phyloP scores from a whole-genome alignment of 2,329 filamentous ascomycete species.

The Aureobasidium sp. region DNA sequence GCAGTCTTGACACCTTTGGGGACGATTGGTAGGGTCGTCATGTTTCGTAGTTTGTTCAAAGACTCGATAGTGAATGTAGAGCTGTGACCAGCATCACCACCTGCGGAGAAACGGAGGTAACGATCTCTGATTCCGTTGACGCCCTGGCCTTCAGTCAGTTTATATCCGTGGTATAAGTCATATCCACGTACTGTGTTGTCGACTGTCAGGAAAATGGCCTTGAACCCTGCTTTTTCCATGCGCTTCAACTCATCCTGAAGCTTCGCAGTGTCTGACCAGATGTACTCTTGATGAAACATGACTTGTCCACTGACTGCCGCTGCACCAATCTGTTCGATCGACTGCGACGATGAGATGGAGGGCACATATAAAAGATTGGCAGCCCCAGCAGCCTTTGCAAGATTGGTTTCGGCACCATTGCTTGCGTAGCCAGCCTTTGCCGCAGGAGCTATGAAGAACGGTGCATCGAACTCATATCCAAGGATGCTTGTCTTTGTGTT shows the following conservation, averaged over 20 bases:
- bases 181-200: slow-evolving; percentile 25
- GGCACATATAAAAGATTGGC: slow-evolving; percentile 47
- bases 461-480: slow-evolving; percentile 69
- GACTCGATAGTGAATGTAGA: slow-evolving; percentile 31
- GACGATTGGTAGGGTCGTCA: slow-evolving; percentile 33
- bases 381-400: slow-evolving; percentile 44
- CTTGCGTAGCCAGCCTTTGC: slow-evolving; percentile 88
- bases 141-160: slow-evolving; percentile 17
- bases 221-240: slow-evolving; percentile 31
- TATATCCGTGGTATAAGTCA: not conserved
- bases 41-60: slow-evolving; percentile 31
- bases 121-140: slow-evolving; percentile 33
- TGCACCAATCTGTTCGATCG: slow-evolving; percentile 29
- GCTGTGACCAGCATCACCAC: slow-evolving; percentile 26
- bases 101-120: slow-evolving; percentile 28
- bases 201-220: slow-evolving; percentile 37
- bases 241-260: slow-evolving; percentile 28
- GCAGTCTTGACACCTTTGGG: slow-evolving; percentile 36
- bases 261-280: slow-evolving; percentile 27
- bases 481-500: slow-evolving; percentile 69
- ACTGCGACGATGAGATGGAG: slow-evolving; percentile 31
- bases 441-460: slow-evolving; percentile 92
- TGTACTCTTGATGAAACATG: slow-evolving; percentile 38
- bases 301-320: slow-evolving; percentile 36
- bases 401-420: slow-evolving; percentile 54